These are phyloP conservation scores for Apium graveolens DNA, from an alignment of 129 eudicot species.

Conservation along the genomic window DNA sequence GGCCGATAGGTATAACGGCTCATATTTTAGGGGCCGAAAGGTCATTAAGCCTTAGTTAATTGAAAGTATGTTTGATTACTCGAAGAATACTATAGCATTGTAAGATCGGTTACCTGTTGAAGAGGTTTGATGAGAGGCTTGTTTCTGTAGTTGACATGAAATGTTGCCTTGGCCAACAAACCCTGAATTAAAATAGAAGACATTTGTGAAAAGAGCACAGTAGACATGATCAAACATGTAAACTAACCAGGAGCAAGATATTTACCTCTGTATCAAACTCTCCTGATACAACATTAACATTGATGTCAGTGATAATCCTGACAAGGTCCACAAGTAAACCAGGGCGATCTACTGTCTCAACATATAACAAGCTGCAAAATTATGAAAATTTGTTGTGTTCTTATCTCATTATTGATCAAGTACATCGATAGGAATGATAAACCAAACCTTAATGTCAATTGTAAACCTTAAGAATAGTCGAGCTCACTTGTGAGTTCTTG, in stretches of 20 bases:
- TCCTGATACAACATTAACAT: constrained; percentile 71
- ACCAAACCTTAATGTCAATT: not conserved
- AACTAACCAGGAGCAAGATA: not conserved
- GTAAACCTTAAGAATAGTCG: not conserved
- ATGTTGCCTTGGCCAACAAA: constrained; percentile 83
- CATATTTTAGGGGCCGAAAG: too few species aligned
- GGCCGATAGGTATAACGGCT: too few species aligned
- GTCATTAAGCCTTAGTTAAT: too few species aligned
- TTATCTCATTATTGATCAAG: not conserved
- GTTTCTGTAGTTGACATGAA: constrained; percentile 81
- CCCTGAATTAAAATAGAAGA: constrained; percentile 37
- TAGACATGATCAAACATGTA: not conserved
- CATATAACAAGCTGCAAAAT: constrained; percentile 64
- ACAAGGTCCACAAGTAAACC: constrained; percentile 96
- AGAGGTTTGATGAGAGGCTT: constrained; percentile 59
- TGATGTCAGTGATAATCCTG: constrained; percentile 69
- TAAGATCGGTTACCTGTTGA: too few species aligned
- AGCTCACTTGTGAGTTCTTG: not conserved
- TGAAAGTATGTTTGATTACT: too few species aligned
- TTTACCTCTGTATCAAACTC: constrained; percentile 94
- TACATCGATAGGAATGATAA: not conserved
- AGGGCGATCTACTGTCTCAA: constrained; percentile 86
- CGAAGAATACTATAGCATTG: too few species aligned
- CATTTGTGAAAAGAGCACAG: not conserved
- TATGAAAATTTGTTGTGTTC: not conserved